Conservation (phyloP, 2,329 filamentous ascomycete species). For the Colletotrichum sp. region DNA sequence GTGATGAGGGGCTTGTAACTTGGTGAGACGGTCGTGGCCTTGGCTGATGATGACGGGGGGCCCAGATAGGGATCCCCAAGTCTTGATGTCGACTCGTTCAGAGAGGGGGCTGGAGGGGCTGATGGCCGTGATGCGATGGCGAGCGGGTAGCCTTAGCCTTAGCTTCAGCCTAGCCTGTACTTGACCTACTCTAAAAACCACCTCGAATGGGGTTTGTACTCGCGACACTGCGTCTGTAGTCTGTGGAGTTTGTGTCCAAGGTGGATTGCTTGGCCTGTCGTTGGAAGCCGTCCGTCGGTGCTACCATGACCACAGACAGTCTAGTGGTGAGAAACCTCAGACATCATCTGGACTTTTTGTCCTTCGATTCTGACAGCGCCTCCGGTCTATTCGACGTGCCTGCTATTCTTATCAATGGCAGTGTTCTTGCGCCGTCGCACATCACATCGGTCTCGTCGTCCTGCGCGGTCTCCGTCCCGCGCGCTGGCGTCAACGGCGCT, state of each 20-base stretch:
- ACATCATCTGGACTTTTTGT: constrained; percentile 3
- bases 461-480: constrained; percentile 1
- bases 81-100: background rate
- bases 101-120: constrained; percentile 3
- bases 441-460: background rate
- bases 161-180: background rate
- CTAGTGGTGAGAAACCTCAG: background rate
- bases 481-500: constrained; percentile 3
- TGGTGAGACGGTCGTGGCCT: constrained; percentile 12
- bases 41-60: constrained; percentile 14
- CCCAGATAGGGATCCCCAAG: background rate
- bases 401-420: background rate
- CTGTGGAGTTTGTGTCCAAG: background rate
- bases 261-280: background rate
- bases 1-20: constrained; percentile 1
- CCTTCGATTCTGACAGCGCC: background rate
- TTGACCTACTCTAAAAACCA: background rate
- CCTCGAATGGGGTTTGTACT: background rate
- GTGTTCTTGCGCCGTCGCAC: background rate
- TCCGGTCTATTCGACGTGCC: background rate
- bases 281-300: background rate
- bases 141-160: constrained; percentile 1
- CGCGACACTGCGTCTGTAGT: background rate
- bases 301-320: background rate
- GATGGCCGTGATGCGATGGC: background rate